Evolutionary conservation across 2,329 filamentous ascomycete species (phyloP), one percentile per base, ranked within the genome.

Genomic region (Xylariaceae sp.): DNA sequence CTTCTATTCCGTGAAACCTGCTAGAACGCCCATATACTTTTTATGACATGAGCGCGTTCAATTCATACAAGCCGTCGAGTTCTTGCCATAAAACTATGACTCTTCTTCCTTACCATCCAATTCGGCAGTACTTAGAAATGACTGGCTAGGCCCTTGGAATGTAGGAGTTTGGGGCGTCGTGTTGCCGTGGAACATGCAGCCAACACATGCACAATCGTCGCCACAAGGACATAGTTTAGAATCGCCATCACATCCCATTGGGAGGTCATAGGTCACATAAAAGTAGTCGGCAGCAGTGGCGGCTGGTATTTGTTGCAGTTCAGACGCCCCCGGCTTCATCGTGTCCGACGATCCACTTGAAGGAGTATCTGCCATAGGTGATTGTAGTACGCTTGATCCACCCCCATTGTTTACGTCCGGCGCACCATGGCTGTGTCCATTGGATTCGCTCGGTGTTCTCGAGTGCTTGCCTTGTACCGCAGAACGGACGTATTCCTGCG

Each of bases 201-300:
- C 82, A 2, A 83, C 68, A 59, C 82, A 85, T 55, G 79, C 72
- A 52, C 82, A 85, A 56, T 83, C 81, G 53, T 85, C 81, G 7
- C 82, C 82, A 50, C 83, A 85, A 0, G 78, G 80, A 62, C 82
- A 85, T 33, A 73, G 77, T 10, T 75, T 70, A 52, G 73, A 72
- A 52, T 78, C 76, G 2, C 81, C 81, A 0, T 73, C 74, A 62
- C 81, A 83, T 1, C 78, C 74, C 3, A 71, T 69, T 13, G 58
- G 66, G 50, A 76, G 79, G 2, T 79, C 75, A 57, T 84, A 80
- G 49, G 76, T 79, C 51, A 85, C 82, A 61, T 85, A 85, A 64
- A 85, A 78, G 70, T 81, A 86, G 64, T 85, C 80, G 45, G 72
- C 75, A n/a, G n/a, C n/a, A n/a, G n/a, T n/a, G n/a, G n/a, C n/a